Percentiles rank a stretch among this genome's conserved stretches.
Evolutionary conservation across 345 rosid genomes (phyloP).

Genomic region (Eucalyptus fibrosa): DNA sequence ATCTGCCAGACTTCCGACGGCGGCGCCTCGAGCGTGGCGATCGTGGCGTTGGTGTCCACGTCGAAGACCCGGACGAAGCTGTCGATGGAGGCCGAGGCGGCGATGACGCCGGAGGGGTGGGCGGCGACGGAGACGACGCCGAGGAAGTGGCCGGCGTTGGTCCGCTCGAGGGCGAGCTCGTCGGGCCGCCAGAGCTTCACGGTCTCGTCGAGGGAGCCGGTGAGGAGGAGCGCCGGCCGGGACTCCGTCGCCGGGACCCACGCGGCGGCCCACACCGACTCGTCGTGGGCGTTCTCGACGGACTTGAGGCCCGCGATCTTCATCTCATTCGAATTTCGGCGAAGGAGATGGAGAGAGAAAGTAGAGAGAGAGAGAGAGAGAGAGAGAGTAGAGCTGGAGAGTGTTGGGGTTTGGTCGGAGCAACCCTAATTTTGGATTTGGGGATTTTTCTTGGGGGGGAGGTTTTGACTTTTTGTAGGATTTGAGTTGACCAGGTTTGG

Average conservation of each 20-base stretch:
- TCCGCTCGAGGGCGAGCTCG: constrained; percentile 61
- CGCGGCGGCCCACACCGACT: constrained; percentile 85
- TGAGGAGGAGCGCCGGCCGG: constrained; percentile 60
- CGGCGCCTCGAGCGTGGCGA: constrained; percentile 89
- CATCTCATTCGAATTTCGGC: constrained; percentile 16
- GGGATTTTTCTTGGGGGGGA: background rate
- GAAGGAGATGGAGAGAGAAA: background rate
- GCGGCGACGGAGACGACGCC: constrained; percentile 95
- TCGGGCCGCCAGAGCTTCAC: constrained; percentile 82
- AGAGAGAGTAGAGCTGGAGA: background rate
- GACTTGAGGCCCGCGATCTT: constrained; percentile 86
- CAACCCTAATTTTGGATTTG: background rate
- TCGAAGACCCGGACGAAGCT: constrained; percentile 93
- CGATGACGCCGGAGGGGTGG: constrained; percentile 90
- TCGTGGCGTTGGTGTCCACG: constrained; percentile 81
- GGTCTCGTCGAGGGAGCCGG: constrained; percentile 92
- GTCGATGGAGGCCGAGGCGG: constrained; percentile 91
- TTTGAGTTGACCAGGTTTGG: background rate
- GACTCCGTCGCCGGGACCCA: constrained; percentile 76
- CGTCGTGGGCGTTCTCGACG: constrained; percentile 74
- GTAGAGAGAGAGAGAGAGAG: no score
- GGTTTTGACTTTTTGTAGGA: background rate
- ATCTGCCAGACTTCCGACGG: constrained; percentile 98
- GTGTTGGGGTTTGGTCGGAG: background rate
- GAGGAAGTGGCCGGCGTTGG: constrained; percentile 85